A percentile compares a stretch with the other conserved stretches of the same genome.
Evolutionary conservation across 2,329 filamentous ascomycete species (phyloP).

Genomic region (Beauveria varroae): DNA sequence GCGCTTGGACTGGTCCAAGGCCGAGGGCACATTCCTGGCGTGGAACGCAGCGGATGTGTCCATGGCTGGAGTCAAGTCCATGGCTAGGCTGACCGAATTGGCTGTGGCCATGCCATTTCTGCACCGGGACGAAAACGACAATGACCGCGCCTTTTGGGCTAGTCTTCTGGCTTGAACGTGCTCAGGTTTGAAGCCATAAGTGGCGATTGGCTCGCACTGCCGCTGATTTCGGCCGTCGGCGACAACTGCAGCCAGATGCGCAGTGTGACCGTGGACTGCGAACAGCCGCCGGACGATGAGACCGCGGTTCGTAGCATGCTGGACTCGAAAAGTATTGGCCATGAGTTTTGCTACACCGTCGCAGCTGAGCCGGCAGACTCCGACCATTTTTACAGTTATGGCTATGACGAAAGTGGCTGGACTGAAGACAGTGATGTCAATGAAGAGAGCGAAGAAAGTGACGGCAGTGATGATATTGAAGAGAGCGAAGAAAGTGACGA

Average conservation of each 20-base stretch:
- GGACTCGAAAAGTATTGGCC: background rate
- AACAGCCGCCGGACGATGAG: background rate
- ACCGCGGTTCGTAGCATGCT: background rate
- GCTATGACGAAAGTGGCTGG: background rate
- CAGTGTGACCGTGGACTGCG: background rate
- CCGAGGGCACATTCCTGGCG: fast-evolving
- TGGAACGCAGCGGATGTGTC: background rate
- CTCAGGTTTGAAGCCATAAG: background rate
- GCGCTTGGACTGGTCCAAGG: background rate
- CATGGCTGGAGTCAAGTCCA: background rate
- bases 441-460: background rate
- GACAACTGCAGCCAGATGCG: background rate
- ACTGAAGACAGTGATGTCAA: background rate
- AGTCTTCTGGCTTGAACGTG: background rate
- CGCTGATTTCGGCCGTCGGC: background rate
- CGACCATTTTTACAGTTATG: too few relatives aligned
- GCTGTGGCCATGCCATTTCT: background rate
- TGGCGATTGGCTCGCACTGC: background rate
- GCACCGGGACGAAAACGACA: background rate
- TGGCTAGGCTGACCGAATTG: background rate
- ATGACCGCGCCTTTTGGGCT: background rate
- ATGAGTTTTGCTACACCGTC: background rate
- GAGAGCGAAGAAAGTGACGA: background rate
- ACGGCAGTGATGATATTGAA: background rate
- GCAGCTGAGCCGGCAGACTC: background rate